A percentile compares a stretch with the other conserved stretches of the same genome.
Evolutionary conservation across 2,329 filamentous ascomycete genomes (phyloP).

Genomic region (Passalora sequoiae): DNA sequence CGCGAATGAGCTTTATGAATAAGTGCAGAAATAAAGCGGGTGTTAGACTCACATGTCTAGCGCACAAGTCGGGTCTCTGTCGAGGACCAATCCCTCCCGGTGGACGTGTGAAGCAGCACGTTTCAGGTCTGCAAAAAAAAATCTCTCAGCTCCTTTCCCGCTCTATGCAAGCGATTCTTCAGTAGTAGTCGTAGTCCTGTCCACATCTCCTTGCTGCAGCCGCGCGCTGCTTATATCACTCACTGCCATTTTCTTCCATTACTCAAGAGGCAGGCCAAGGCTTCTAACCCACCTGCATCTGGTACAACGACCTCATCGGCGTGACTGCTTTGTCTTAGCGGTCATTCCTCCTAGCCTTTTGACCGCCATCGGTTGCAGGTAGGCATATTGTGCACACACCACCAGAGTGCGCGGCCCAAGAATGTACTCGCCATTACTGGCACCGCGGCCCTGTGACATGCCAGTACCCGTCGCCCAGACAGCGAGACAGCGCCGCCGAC

Average conservation of each 20-base stretch:
- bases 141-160: not conserved
- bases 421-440: constrained; percentile 13
- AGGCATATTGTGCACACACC: constrained; percentile 3
- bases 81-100: constrained; percentile 2
- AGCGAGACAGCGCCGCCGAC: not conserved
- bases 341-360: constrained; percentile 22
- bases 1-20: not conserved
- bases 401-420: constrained; percentile 10
- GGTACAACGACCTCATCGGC: constrained; percentile 7
- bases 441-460: constrained; percentile 5
- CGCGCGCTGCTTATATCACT: constrained; percentile 5
- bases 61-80: not conserved
- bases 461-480: constrained; percentile 2
- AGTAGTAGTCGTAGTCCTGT: not conserved
- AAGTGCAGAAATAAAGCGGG: not conserved
- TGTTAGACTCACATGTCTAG: constrained; percentile 2
- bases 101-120: not conserved
- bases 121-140: no score
- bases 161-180: constrained; percentile 1
- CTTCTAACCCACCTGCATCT: not conserved
- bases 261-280: constrained; percentile 9
- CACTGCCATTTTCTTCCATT: constrained; percentile 5
- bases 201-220: constrained; percentile 3
- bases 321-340: constrained; percentile 17
- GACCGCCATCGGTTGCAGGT: constrained; percentile 7